Conservation (phyloP, 1,284 basidiomycete species). For the Hymenochaete sp. region DNA sequence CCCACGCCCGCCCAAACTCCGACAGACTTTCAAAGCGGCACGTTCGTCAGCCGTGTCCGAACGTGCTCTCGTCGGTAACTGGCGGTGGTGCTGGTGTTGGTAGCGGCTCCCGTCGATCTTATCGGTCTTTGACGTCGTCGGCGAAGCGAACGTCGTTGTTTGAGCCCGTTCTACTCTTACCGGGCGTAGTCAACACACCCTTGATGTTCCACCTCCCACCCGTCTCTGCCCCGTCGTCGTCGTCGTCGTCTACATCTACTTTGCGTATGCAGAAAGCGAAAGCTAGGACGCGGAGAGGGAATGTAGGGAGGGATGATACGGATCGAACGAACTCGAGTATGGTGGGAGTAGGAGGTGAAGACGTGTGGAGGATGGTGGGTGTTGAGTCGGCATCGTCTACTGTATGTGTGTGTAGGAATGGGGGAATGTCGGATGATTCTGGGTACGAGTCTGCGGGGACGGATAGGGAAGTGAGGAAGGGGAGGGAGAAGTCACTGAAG, state of each 20-base stretch:
- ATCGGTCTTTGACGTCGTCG: neutral
- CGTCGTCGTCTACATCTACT: too few relatives aligned
- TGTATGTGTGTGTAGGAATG: neutral
- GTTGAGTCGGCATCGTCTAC: too few relatives aligned
- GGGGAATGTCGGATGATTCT: neutral
- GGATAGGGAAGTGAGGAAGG: neutral
- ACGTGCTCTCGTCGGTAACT: neutral
- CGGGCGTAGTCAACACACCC: slow-evolving; percentile 12
- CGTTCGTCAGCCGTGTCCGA: neutral
- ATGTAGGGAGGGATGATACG: neutral
- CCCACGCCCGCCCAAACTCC: neutral
- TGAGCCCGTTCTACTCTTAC: slow-evolving; percentile 10
- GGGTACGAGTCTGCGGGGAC: neutral
- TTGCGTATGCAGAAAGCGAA: too few relatives aligned
- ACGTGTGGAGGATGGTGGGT: neutral
- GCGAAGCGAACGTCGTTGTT: slow-evolving; percentile 3
- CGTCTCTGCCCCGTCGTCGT: too few relatives aligned
- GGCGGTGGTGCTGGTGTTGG: too few relatives aligned
- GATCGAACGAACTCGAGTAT: too few relatives aligned
- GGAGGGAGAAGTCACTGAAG: neutral
- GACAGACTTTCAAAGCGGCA: neutral
- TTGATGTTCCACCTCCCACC: too few relatives aligned
- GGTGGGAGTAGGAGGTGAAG: neutral
- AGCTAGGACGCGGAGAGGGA: neutral
- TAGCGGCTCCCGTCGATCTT: too few relatives aligned